Base-by-base conservation (phyloP, 2,329 filamentous ascomycete species). In the Sarocladium kiliense region DNA sequence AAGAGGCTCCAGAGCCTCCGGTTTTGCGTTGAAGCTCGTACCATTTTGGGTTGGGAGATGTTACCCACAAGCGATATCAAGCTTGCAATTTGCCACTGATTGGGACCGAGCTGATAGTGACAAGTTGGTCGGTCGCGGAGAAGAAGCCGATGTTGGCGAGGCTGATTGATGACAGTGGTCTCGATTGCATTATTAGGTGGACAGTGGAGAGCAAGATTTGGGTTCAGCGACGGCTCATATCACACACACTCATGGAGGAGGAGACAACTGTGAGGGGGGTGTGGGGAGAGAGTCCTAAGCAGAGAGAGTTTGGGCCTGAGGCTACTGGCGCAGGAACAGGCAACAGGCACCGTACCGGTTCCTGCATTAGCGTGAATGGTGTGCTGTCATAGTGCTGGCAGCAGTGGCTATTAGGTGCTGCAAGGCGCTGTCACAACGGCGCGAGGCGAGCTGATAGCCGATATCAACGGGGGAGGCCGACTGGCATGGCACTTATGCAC, bases 321-420 rank as follows among this genome's bases (percentile, higher is more conserved):
- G 26, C 44, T 19, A n/a, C 23, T 9, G 11, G n/a, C 10, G 21
- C 21, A 30, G 44, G 23, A 44, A 23, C 18, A 44, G 18, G 18
- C 14, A 23, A 18, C 9, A 44, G 39, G n/a, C 9, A 27, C 44
- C 3, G 11, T 7, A 30, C 3, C 21, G 3, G 44, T 49, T 23
- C 44, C 44, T 49, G 44, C 44, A 49, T 49, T 49, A 49, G 44
- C 44, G 44, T 23, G 3, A 23, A 23, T 14, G 25, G 44, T 25
- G 41, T 45, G 41, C 41, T 45, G 41, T 45, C 41, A 45, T 45
- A 45, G 41, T 45, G 41, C 41, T 25, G 37, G 30, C 36, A 39
- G 12, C 36, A 39, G 36, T 16, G 12, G 7, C 18, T 9, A 18
- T 21, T 14, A 23, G 39, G 14, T 14, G 39, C 14, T 44, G 19